Conservation (phyloP, 2,329 filamentous ascomycete genomes). For the Sporothrix globosa region DNA sequence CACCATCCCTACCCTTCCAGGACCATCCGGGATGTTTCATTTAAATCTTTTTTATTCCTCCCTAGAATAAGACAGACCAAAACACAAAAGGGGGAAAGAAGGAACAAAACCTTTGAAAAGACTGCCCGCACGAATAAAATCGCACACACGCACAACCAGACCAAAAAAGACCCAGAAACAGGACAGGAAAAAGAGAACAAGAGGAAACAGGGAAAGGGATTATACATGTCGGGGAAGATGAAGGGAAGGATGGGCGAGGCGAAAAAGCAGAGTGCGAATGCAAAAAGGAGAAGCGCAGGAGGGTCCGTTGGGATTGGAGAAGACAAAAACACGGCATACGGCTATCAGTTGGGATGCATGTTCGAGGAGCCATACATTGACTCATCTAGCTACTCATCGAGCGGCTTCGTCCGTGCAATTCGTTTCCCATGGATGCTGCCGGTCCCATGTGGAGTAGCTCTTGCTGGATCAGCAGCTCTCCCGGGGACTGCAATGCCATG, state of each 20-base stretch:
- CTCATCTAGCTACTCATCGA: not conserved
- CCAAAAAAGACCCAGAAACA: constrained; percentile 27
- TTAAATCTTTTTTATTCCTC: not conserved
- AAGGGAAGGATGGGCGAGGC: not conserved
- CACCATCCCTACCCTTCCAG: not conserved
- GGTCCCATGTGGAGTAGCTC: not conserved
- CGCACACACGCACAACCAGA: not conserved
- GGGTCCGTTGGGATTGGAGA: not conserved
- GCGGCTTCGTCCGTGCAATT: not conserved
- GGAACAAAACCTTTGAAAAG: not conserved
- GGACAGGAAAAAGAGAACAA: not conserved
- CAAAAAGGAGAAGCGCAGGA: not conserved
- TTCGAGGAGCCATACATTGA: not conserved
- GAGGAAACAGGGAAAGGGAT: constrained; percentile 20
- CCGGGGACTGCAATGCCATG: not conserved
- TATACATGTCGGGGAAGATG: constrained; percentile 22
- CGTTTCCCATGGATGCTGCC: not conserved
- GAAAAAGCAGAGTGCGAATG: no score
- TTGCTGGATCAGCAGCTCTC: not conserved
- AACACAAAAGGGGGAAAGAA: not conserved
- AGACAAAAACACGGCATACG: not conserved
- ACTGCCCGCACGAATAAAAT: not conserved
- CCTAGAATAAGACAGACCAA: not conserved
- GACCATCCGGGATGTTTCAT: not conserved
- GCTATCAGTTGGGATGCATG: not conserved